phyloP scores from a whole-genome alignment of 371 early-diverging fungal genomes.

The Fennellomyces sp. region DNA sequence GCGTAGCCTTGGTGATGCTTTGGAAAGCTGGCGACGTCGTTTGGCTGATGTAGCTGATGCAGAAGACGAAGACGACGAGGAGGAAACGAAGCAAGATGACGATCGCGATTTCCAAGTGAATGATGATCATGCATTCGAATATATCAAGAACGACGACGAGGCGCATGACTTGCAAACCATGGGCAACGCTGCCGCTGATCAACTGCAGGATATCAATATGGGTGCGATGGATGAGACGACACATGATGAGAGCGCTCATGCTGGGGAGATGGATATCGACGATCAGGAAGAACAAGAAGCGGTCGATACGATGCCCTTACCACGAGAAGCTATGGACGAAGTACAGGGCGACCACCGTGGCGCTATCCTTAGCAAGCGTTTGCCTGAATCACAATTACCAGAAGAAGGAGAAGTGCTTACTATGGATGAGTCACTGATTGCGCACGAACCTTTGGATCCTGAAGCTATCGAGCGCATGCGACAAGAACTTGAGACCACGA shows the following conservation, averaged over 20 bases:
- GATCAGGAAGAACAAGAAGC: conserved; percentile 29
- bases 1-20: conserved; percentile 87
- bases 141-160: conserved; percentile 75
- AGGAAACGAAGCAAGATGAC: conserved; percentile 45
- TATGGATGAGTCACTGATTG: conserved; percentile 46
- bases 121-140: conserved; percentile 73
- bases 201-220: conserved; percentile 64
- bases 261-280: conserved; percentile 63
- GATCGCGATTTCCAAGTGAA: conserved; percentile 55
- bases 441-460: conserved; percentile 61
- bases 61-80: conserved; percentile 53
- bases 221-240: conserved; percentile 61
- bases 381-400: conserved; percentile 21
- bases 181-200: conserved; percentile 77
- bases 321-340: conserved; percentile 44
- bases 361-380: conserved; percentile 41
- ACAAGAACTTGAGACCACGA: conserved; percentile 58
- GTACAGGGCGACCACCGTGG: conserved; percentile 16
- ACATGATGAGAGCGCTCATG: conserved; percentile 51
- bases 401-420: conserved; percentile 42
- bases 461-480: conserved; percentile 66
- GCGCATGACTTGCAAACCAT: conserved; percentile 78
- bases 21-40: conserved; percentile 88
- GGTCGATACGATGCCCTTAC: conserved; percentile 42
- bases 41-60: conserved; percentile 66